phyloP scores from a whole-genome alignment of 768 basidiomycete species.

The Amanita exitialis region DNA sequence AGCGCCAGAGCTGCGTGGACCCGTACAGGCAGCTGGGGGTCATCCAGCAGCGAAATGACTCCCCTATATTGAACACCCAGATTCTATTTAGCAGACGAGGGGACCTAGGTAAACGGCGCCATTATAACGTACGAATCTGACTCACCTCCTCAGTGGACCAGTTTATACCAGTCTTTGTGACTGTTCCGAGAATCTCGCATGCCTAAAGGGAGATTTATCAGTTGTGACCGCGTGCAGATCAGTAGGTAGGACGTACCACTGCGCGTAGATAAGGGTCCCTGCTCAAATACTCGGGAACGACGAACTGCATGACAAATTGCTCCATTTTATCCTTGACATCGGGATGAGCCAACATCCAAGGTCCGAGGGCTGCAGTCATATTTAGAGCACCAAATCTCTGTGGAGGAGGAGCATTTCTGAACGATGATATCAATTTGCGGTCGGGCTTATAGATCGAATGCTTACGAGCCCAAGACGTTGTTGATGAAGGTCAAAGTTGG shows the following conservation, averaged over 20 bases:
- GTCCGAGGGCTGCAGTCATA: slow-evolving; percentile 67
- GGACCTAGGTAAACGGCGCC: not conserved
- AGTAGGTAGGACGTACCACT: slow-evolving; percentile 42
- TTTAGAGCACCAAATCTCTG: slow-evolving; percentile 82
- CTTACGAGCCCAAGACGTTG: slow-evolving; percentile 56
- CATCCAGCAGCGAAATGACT: slow-evolving; percentile 60
- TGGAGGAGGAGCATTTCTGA: slow-evolving; percentile 34
- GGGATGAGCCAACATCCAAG: slow-evolving; percentile 78
- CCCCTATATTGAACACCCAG: slow-evolving; percentile 56
- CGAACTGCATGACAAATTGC: slow-evolving; percentile 62
- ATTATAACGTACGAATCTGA: slow-evolving; percentile 2
- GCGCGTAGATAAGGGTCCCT: slow-evolving; percentile 67
- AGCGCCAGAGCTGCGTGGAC: slow-evolving; percentile 78
- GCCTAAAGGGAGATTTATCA: slow-evolving; percentile 33
- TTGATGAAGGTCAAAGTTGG: slow-evolving; percentile 76
- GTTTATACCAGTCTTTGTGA: slow-evolving; percentile 57
- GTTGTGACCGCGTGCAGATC: not conserved
- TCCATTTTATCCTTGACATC: slow-evolving; percentile 73
- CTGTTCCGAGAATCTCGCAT: slow-evolving; percentile 69
- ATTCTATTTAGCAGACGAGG: slow-evolving; percentile 27
- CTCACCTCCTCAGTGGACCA: slow-evolving; percentile 58
- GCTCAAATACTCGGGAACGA: slow-evolving; percentile 62
- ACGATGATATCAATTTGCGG: slow-evolving; percentile 5
- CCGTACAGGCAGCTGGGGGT: slow-evolving; percentile 71
- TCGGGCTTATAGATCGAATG: slow-evolving; percentile 7